Evolutionary conservation across 1,284 basidiomycete genomes (phyloP).

Genomic region (Vanrija pseudolonga): DNA sequence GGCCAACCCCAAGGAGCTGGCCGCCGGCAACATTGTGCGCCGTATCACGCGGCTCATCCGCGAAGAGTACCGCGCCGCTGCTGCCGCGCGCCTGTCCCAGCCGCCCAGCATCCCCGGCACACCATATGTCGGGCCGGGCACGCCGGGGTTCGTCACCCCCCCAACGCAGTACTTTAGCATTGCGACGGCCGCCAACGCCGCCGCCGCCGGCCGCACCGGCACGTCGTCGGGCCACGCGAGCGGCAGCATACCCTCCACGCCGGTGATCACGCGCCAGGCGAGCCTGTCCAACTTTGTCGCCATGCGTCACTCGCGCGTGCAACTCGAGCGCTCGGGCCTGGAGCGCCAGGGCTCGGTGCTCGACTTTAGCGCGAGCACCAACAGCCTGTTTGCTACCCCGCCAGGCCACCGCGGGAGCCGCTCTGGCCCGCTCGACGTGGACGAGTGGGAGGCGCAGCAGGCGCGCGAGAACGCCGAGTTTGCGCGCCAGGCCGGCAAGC

Average conservation of each 20-base stretch:
- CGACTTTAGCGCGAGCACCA: conserved; percentile 26
- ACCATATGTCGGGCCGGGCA: conserved; percentile 35
- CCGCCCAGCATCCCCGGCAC: conserved; percentile 42
- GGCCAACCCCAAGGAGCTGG: conserved; percentile 92
- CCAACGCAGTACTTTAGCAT: conserved; percentile 40
- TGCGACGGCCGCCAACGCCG: neutral
- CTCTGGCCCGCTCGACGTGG: neutral
- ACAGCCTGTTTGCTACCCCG: conserved; percentile 32
- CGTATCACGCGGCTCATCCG: conserved; percentile 87
- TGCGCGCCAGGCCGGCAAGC: conserved; percentile 43
- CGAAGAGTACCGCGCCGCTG: conserved; percentile 73
- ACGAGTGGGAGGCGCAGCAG: conserved; percentile 1
- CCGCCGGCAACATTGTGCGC: conserved; percentile 88
- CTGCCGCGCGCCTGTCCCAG: conserved; percentile 35
- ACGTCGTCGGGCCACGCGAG: neutral
- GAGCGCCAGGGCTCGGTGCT: neutral
- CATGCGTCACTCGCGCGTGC: conserved; percentile 46
- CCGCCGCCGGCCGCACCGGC: neutral
- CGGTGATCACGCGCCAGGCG: conserved; percentile 24
- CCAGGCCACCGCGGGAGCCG: conserved; percentile 7
- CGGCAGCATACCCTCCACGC: conserved; percentile 3
- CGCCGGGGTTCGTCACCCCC: conserved; percentile 41
- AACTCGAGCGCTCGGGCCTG: conserved; percentile 35
- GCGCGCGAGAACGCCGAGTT: conserved; percentile 37
- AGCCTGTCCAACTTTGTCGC: conserved; percentile 48